phyloP scores from a whole-genome alignment of 768 basidiomycete species.

The Amanita rubescens region DNA sequence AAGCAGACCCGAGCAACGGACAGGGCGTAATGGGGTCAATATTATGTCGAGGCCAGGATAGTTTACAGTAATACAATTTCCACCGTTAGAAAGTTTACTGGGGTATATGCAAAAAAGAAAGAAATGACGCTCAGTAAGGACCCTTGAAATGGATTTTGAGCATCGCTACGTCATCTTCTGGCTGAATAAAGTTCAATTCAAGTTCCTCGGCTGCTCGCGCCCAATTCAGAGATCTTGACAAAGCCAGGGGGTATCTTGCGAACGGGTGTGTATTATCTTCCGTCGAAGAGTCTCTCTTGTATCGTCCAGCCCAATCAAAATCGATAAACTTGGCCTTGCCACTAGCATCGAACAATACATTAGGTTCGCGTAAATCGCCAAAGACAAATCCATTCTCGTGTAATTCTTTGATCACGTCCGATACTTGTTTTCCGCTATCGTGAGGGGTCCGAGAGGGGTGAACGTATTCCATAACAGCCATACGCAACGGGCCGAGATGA shows the following conservation, averaged over 20 bases:
- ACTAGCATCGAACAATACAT: conserved; percentile 21
- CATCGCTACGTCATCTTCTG: too few relatives aligned
- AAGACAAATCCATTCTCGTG: conserved; percentile 19
- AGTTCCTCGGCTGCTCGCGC: conserved; percentile 23
- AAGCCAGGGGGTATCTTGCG: conserved; percentile 27
- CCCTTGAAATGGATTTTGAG: too few relatives aligned
- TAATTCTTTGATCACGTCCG: neutral
- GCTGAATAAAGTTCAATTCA: neutral
- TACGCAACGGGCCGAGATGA: neutral
- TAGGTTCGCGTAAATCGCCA: conserved; percentile 28
- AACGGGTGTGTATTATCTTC: conserved; percentile 20
- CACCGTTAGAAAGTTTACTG: too few relatives aligned
- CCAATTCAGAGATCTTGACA: conserved; percentile 19
- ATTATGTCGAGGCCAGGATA: too few relatives aligned
- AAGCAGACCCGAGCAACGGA: too few relatives aligned
- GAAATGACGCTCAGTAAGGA: neutral
- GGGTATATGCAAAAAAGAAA: too few relatives aligned
- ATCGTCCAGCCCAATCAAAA: conserved; percentile 30
- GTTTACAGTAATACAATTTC: too few relatives aligned
- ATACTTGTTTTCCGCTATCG: neutral
- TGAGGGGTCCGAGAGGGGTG: neutral
- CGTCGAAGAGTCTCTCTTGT: conserved; percentile 13
- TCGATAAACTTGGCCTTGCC: conserved; percentile 25
- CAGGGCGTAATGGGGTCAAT: too few relatives aligned
- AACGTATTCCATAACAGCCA: conserved; percentile 10